Percentiles rank a stretch among this genome's conserved stretches.
These are phyloP conservation scores for Podaxis rugospora DNA, from an alignment of 768 basidiomycete genomes.

Conservation along the genomic window DNA sequence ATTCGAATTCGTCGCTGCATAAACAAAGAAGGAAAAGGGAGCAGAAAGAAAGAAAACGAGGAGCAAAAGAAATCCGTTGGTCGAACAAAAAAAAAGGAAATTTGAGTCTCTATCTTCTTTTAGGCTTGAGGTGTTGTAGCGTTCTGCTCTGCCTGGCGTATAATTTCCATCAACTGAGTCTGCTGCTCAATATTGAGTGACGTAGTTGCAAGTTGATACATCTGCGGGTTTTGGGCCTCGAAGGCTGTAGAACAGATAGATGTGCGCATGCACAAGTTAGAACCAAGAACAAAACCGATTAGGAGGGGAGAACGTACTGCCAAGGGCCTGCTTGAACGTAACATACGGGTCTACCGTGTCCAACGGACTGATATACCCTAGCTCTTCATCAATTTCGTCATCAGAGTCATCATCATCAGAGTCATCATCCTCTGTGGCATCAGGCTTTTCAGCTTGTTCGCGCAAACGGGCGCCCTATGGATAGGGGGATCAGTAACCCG, in stretches of 20 bases:
- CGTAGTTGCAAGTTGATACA: slow-evolving; percentile 74
- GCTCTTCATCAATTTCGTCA: slow-evolving; percentile 73
- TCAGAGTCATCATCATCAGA: slow-evolving; percentile 66
- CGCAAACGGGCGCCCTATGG: slow-evolving; percentile 69
- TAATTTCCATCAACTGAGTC: slow-evolving; percentile 80
- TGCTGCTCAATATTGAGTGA: slow-evolving; percentile 70
- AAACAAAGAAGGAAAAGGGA: neutral
- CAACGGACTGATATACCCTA: slow-evolving; percentile 81
- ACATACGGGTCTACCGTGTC: slow-evolving; percentile 76
- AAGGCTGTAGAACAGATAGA: slow-evolving; percentile 42
- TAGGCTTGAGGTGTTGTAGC: slow-evolving; percentile 20
- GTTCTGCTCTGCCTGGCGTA: slow-evolving; percentile 60
- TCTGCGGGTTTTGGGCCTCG: slow-evolving; percentile 65
- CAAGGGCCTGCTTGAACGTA: slow-evolving; percentile 74
- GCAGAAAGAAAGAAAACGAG: neutral
- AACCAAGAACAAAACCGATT: neutral
- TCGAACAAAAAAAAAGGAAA: neutral
- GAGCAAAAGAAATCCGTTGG: neutral
- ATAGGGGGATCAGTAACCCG: neutral
- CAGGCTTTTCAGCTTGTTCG: slow-evolving; percentile 50
- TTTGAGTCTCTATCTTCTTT: neutral
- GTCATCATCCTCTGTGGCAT: slow-evolving; percentile 45
- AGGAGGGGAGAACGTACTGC: slow-evolving; percentile 42
- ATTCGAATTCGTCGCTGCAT: neutral
- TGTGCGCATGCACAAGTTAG: slow-evolving; percentile 4